Conservation (phyloP, 768 basidiomycete species). For the Mycena maculata region DNA sequence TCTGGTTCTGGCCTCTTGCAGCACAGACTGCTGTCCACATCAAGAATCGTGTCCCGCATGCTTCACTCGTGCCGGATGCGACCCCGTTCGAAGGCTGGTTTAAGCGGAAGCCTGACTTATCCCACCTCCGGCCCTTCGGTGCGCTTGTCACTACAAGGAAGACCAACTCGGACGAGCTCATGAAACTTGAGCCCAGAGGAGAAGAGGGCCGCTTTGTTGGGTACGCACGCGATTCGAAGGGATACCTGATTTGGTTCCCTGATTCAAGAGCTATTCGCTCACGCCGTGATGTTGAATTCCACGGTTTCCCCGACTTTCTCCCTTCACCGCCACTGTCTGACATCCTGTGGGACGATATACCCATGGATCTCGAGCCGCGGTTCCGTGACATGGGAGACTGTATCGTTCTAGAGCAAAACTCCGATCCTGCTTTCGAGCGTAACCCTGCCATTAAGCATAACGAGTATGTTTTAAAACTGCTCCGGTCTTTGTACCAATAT, state of each 20-base stretch:
- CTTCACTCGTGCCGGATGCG: background rate
- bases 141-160: slow-evolving; percentile 27
- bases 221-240: slow-evolving; percentile 33
- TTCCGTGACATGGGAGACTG: background rate
- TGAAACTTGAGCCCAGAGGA: slow-evolving; percentile 3
- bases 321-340: slow-evolving; percentile 13
- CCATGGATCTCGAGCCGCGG: slow-evolving; percentile 11
- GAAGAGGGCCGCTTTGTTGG: slow-evolving; percentile 33
- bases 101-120: slow-evolving; percentile 26
- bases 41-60: slow-evolving; percentile 29
- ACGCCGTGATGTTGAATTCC: slow-evolving; percentile 24
- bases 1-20: slow-evolving; percentile 34
- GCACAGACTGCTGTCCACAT: slow-evolving; percentile 24
- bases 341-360: slow-evolving; percentile 23
- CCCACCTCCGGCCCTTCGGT: slow-evolving; percentile 40
- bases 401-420: slow-evolving; percentile 6
- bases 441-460: slow-evolving; percentile 10
- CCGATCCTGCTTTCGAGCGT: slow-evolving; percentile 10
- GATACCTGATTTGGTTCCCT: slow-evolving; percentile 37
- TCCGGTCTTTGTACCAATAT: background rate
- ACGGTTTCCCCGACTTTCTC: slow-evolving; percentile 25
- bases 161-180: slow-evolving; percentile 18
- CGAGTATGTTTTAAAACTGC: background rate
- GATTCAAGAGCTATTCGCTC: slow-evolving; percentile 16
- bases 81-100: slow-evolving; percentile 29